Evolutionary conservation across 768 basidiomycete genomes (phyloP).

Genomic region (Fomitopsis serialis): DNA sequence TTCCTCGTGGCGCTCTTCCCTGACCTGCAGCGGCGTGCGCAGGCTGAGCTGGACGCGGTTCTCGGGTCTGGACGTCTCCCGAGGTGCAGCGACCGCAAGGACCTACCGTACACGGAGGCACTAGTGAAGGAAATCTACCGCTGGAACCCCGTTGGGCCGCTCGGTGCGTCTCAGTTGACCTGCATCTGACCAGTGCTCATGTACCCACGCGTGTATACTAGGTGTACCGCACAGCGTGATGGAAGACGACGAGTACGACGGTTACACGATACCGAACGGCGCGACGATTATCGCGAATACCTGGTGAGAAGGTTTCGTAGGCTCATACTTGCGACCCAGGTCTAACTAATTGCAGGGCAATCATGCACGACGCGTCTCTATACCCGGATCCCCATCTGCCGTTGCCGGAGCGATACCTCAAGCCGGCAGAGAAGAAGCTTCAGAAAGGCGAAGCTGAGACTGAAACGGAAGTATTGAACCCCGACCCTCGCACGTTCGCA

Average conservation of each 20-base stretch:
- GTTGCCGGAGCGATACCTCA: slow-evolving; percentile 8
- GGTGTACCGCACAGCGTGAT: slow-evolving; percentile 19
- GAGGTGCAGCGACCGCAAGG: neutral
- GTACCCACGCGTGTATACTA: neutral
- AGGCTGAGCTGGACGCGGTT: slow-evolving; percentile 26
- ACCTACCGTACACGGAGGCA: slow-evolving; percentile 13
- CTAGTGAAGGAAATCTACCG: slow-evolving; percentile 15
- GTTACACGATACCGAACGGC: slow-evolving; percentile 27
- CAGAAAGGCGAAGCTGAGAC: neutral
- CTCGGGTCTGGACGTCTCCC: neutral
- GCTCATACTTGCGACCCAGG: too few species aligned
- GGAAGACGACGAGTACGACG: slow-evolving; percentile 25
- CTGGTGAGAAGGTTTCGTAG: neutral
- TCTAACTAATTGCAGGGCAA: slow-evolving; percentile 7
- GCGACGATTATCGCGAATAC: slow-evolving; percentile 7
- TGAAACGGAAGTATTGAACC: neutral
- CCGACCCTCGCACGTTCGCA: neutral
- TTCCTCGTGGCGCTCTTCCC: slow-evolving; percentile 27
- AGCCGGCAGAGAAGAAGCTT: too few species aligned
- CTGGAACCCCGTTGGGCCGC: slow-evolving; percentile 23
- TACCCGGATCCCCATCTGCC: slow-evolving; percentile 9
- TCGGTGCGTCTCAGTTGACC: slow-evolving; percentile 10
- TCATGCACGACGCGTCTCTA: slow-evolving; percentile 5
- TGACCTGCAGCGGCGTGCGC: slow-evolving; percentile 19
- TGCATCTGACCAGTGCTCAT: neutral